Evolutionary conservation across 306 rosid genomes (phyloP).

Genomic region (Cucumis cinereus): DNA sequence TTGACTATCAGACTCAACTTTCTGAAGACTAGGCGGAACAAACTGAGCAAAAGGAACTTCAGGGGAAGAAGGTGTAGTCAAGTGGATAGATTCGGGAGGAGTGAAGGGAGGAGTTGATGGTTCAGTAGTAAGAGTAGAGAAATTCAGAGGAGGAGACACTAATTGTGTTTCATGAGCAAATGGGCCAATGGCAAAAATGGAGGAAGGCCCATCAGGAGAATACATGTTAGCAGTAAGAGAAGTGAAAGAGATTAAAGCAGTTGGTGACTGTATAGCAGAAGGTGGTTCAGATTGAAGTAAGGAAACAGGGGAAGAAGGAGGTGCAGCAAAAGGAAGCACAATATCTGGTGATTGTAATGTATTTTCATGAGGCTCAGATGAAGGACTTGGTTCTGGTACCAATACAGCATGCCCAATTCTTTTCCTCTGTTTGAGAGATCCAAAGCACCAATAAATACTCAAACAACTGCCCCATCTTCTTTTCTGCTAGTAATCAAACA

Average conservation of each 20-base stretch:
- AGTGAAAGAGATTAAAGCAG: constrained; percentile 30
- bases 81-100: constrained; percentile 76
- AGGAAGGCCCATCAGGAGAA: constrained; percentile 83
- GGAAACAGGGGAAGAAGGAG: constrained; percentile 95
- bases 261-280: constrained; percentile 72
- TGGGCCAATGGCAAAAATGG: constrained; percentile 90
- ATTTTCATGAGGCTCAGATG: constrained; percentile 31
- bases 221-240: constrained; percentile 73
- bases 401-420: constrained; percentile 63
- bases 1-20: constrained; percentile 38
- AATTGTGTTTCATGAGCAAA: constrained; percentile 79
- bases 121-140: constrained; percentile 73
- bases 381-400: constrained; percentile 39
- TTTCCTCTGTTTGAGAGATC: constrained; percentile 43
- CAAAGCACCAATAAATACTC: constrained; percentile 66
- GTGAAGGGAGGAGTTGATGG: constrained; percentile 97
- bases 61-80: constrained; percentile 94
- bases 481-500: constrained; percentile 43
- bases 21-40: constrained; percentile 44
- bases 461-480: constrained; percentile 76
- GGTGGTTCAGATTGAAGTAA: constrained; percentile 90
- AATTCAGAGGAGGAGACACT: constrained; percentile 78
- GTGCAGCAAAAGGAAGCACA: constrained; percentile 71
- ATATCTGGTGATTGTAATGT: constrained; percentile 26
- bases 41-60: constrained; percentile 96